Evolutionary conservation across 140 eudicot genomes (phyloP), one percentile per base, ranked within the genome.

Genomic region (Ambrosia hybrid): DNA sequence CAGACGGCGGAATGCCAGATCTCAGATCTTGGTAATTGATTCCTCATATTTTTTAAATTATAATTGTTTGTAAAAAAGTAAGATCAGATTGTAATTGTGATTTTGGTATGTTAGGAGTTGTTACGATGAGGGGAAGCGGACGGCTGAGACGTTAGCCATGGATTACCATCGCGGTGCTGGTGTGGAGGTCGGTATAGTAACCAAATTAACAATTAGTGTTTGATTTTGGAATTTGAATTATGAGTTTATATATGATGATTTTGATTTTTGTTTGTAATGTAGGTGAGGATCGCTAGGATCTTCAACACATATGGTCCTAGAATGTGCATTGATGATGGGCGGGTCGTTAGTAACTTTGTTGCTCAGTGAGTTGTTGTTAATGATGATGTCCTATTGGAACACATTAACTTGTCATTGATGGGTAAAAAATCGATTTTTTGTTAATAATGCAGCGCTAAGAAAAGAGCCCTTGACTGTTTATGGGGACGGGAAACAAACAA

Each of bases 281-380:
- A 94, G 97, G 99, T 90, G 57, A 84, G 97, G 73, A 94, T 90
- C 64, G 97, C 97, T 0, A 86, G 99, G 88, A 94, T 94, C 34
- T 94, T 90, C 67, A 94, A 94, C 79, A 94, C 99, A 3, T 94
- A 94, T 62, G 99, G 99, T 10, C 99, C 98, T 53, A 79, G 98
- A 68, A 93, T 93, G 98, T 90, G 96, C 78, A 93, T 93, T 64
- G 98, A 92, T 79, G 98, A 92, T 70, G 98, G 98, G 8, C 98
- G 98, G 26, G 98, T 92, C 26, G 98, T 92, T 65, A 92, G 98
- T 73, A 92, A 92, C 76, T 92, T 92, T 78, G 98, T 92, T 80
- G 98, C 98, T 38, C 98, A 92, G 98, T 87, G 11, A 51, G 66
- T 79, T 59, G 3, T 61, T 1, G 33, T 51, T 61, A 13, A 6